Base-by-base conservation (phyloP, 169 alveolate species). In the Theileria sp. region DNA sequence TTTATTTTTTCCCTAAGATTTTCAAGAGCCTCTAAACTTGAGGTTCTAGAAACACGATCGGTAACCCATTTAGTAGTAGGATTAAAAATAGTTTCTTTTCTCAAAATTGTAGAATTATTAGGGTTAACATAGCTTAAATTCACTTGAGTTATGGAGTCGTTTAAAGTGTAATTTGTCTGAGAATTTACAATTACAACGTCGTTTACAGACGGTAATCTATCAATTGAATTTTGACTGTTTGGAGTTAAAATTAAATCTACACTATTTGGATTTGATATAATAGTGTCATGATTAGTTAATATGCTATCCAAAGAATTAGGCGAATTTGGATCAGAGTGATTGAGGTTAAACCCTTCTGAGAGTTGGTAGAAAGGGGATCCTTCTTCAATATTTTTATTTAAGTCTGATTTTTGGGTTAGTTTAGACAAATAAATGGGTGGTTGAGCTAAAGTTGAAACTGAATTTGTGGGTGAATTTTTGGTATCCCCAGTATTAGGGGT, bases 1-100 rank as follows among this genome's bases (percentile, higher is more conserved):
- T 38, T 85, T 12, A 85, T 85, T 54, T 79, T 85, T 51, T 85
- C 91, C 75, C 72, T 15, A 13, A 85, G 91, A 49, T 67, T 50
- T 30, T 74, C 77, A 8, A 85, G 80, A 9, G 85, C 74, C 34
- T 79, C 87, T 60, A 77, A 51, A 66, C 76, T 85, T n/a, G 91
- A 85, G 30, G 60, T 61, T 54, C 91, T 70, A 0, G 87, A 71
- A 4, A 85, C 91, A 70, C 54, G 73, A 5, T 85, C 85, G 1
- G 75, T 19, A 13, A 85, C 77, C 91, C 91, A 85, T 28, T 30
- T 85, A 49, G 79, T 85, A 25, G 64, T 61, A 13, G 78, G 84
- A 70, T 72, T 51, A 28, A 28, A 13, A 49, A 3, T 17, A 19
- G 15, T 15, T 44, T 34, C 51, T 19, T 66, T 30, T 25, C 72